Percentiles rank a stretch among this genome's conserved stretches.
phyloP scores from a whole-genome alignment of 2,329 filamentous ascomycete genomes.

The Sporothrix dimorphospora region DNA sequence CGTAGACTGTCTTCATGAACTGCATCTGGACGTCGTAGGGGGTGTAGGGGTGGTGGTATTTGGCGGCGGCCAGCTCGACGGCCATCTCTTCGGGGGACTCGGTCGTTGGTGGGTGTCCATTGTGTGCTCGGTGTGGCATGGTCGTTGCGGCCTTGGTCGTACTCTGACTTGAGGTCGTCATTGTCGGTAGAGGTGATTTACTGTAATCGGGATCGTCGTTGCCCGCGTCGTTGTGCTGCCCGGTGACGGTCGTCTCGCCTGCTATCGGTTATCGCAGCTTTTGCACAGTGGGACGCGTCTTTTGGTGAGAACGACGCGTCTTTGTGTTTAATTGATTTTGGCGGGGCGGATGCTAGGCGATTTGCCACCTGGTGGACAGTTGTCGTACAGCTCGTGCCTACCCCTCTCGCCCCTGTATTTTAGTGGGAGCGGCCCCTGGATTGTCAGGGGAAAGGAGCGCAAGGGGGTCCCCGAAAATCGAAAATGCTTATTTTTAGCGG shows the following conservation, averaged over 20 bases:
- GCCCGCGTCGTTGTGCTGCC: no score
- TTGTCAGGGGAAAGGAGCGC: background rate
- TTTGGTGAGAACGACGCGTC: constrained; percentile 2
- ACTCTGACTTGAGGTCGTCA: background rate
- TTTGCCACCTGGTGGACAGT: background rate
- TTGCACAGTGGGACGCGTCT: background rate
- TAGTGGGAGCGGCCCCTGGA: background rate
- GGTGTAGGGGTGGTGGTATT: constrained; percentile 82
- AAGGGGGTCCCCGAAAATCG: background rate
- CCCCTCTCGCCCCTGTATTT: no score
- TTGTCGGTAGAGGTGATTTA: background rate
- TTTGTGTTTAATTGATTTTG: constrained; percentile 14
- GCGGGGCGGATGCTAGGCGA: background rate
- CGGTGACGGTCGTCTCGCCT: background rate
- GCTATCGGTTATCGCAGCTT: constrained; percentile 7
- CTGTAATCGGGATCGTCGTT: background rate
- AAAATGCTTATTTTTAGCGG: constrained; percentile 9
- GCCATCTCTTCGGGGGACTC: background rate
- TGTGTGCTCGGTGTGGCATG: background rate
- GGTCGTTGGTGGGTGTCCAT: background rate
- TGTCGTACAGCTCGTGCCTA: background rate
- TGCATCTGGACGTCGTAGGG: constrained; percentile 86
- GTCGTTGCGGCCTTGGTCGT: background rate
- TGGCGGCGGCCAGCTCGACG: background rate
- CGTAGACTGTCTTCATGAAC: constrained; percentile 84